These are phyloP conservation scores for Parafenestella ontariensis DNA, from an alignment of 2,329 filamentous ascomycete species.

Conservation along the genomic window DNA sequence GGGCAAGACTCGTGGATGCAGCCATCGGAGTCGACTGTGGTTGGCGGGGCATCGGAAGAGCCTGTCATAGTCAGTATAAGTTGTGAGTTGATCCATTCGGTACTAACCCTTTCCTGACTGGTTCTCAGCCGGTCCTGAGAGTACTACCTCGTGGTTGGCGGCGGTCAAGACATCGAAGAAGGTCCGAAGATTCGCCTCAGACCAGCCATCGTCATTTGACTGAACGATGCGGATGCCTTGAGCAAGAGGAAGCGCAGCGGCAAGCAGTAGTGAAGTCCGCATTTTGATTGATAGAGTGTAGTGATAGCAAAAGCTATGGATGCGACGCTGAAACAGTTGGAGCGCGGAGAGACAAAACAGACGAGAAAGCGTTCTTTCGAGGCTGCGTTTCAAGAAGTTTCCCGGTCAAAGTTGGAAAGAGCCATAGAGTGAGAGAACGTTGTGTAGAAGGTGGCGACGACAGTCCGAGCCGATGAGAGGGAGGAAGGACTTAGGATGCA, in stretches of 20 bases:
- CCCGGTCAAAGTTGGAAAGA: no score
- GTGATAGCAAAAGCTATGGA: conserved; percentile 10
- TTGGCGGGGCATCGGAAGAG: conserved; percentile 60
- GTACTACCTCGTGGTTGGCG: conserved; percentile 66
- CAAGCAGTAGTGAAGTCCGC: conserved; percentile 35
- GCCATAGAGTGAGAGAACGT: no score
- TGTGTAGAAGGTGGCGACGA: no score
- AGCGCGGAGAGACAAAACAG: no score
- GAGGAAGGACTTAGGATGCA: not conserved
- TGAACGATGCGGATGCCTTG: conserved; percentile 56
- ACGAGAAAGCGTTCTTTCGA: no score
- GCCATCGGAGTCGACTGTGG: conserved; percentile 52
- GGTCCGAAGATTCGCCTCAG: conserved; percentile 69
- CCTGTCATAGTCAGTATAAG: conserved; percentile 50
- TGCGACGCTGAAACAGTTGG: no score
- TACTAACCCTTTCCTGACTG: conserved; percentile 65
- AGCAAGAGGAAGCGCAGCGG: conserved; percentile 32
- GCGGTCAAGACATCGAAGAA: conserved; percentile 64
- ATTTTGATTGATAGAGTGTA: conserved; percentile 48
- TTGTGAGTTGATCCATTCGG: not conserved
- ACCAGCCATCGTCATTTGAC: conserved; percentile 77
- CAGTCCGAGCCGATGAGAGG: not conserved
- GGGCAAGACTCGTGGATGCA: conserved; percentile 71
- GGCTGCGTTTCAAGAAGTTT: no score
- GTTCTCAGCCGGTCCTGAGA: conserved; percentile 72